Percentiles rank a stretch among this genome's conserved stretches.
phyloP scores from a whole-genome alignment of 352 stramenopile genomes.

The Phytophthora quininea region DNA sequence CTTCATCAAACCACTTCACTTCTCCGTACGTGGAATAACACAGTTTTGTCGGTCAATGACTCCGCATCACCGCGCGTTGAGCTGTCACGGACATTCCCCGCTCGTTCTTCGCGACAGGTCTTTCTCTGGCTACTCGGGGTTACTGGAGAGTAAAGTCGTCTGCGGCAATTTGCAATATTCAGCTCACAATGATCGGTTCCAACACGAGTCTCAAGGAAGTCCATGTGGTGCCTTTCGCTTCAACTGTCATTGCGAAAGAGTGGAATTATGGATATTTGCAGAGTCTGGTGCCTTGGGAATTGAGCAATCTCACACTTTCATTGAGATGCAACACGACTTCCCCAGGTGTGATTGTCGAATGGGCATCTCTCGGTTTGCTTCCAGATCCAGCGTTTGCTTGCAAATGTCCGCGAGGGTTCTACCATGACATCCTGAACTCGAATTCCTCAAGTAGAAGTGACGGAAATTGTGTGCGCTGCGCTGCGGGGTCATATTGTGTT shows the following conservation, averaged over 20 bases:
- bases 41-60: conserved; percentile 39
- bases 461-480: conserved; percentile 52
- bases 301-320: conserved; percentile 36
- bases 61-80: conserved; percentile 19
- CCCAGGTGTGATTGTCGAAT: conserved; percentile 40
- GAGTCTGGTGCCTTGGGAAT: conserved; percentile 41
- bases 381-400: conserved; percentile 60
- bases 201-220: conserved; percentile 30
- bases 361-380: conserved; percentile 59
- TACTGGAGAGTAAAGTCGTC: conserved; percentile 33
- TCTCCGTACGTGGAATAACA: conserved; percentile 40
- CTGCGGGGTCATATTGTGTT: conserved; percentile 61
- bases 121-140: conserved; percentile 50
- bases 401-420: conserved; percentile 63
- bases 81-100: conserved; percentile 37
- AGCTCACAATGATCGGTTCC: conserved; percentile 28
- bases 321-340: conserved; percentile 57
- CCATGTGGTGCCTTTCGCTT: conserved; percentile 16
- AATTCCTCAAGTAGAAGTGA: not conserved
- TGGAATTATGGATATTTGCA: conserved; percentile 50
- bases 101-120: conserved; percentile 39
- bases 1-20: conserved; percentile 41
- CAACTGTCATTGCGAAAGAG: conserved; percentile 10
- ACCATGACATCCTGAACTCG: conserved; percentile 34
- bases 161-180: conserved; percentile 28